Percentiles rank a stretch among this genome's conserved stretches.
These are phyloP conservation scores for Phytophthora podocarpi DNA, from an alignment of 352 stramenopile genomes.

Conservation along the genomic window DNA sequence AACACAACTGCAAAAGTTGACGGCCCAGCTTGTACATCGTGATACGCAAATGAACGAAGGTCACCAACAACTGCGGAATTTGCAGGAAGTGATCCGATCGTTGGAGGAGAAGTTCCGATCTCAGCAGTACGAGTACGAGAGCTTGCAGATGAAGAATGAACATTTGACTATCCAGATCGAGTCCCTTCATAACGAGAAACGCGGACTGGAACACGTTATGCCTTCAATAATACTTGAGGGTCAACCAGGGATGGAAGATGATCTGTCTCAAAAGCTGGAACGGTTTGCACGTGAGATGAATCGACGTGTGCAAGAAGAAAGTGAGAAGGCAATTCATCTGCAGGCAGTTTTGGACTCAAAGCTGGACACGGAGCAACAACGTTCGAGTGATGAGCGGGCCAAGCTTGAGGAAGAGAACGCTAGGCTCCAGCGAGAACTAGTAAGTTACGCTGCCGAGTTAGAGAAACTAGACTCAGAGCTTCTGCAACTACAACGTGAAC, in stretches of 20 bases:
- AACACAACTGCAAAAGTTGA: conserved; percentile 48
- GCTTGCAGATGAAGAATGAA: conserved; percentile 35
- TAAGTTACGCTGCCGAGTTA: conserved; percentile 24
- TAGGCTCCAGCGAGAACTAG: conserved; percentile 33
- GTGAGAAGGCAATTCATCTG: conserved; percentile 49
- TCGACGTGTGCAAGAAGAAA: conserved; percentile 46
- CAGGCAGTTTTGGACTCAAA: conserved; percentile 42
- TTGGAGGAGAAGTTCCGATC: conserved; percentile 42
- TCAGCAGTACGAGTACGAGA: conserved; percentile 43
- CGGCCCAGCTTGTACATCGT: conserved; percentile 41
- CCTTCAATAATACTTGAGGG: conserved; percentile 20
- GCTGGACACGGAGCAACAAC: conserved; percentile 28
- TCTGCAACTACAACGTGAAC: conserved; percentile 46
- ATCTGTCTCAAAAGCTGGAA: conserved; percentile 50
- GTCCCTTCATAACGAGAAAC: conserved; percentile 46
- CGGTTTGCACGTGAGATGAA: conserved; percentile 43
- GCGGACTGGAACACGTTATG: conserved; percentile 33
- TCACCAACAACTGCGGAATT: conserved; percentile 39
- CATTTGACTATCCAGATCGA: conserved; percentile 43
- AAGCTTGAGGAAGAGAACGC: conserved; percentile 37
- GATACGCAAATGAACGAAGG: conserved; percentile 57
- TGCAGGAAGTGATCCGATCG: conserved; percentile 34
- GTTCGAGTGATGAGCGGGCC: conserved; percentile 18
- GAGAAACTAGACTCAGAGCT: conserved; percentile 43
- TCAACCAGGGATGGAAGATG: conserved; percentile 33